A percentile compares a stretch with the other conserved stretches of the same genome.
These are phyloP conservation scores for Panus rudis DNA, from an alignment of 768 basidiomycete genomes.

Conservation along the genomic window DNA sequence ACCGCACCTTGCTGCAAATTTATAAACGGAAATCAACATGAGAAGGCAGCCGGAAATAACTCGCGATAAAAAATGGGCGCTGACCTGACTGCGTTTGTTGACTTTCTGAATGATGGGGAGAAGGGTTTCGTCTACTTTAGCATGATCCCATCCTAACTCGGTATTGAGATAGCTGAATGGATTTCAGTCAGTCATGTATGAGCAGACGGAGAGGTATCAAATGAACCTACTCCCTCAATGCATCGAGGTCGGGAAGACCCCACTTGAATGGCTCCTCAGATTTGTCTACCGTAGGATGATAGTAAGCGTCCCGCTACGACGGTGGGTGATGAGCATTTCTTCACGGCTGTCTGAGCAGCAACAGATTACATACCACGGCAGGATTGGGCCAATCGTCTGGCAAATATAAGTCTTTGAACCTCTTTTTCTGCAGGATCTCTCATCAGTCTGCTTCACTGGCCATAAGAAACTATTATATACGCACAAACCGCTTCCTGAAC, in stretches of 20 bases:
- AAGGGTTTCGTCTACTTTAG: slow-evolving; percentile 86
- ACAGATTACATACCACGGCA: slow-evolving; percentile 58
- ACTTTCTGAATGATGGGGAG: slow-evolving; percentile 88
- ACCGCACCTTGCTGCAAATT: not conserved
- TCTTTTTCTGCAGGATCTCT: slow-evolving; percentile 62
- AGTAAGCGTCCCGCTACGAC: slow-evolving; percentile 81
- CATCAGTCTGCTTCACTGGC: not conserved
- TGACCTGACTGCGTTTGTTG: slow-evolving; percentile 71
- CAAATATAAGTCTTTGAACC: slow-evolving; percentile 78
- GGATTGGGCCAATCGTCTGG: slow-evolving; percentile 86
- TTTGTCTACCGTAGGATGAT: slow-evolving; percentile 82
- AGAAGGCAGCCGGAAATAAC: too few relatives aligned
- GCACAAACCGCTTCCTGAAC: slow-evolving; percentile 80
- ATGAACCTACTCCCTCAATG: slow-evolving; percentile 62
- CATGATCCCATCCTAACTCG: slow-evolving; percentile 76
- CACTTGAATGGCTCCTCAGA: slow-evolving; percentile 95
- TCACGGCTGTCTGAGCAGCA: not conserved
- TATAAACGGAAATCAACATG: not conserved
- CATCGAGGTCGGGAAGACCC: slow-evolving; percentile 95
- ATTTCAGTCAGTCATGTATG: not conserved
- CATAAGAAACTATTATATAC: slow-evolving; percentile 23
- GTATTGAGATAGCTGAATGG: slow-evolving; percentile 23
- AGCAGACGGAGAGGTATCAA: not conserved
- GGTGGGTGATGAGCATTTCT: not conserved
- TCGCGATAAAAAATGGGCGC: slow-evolving; percentile 6